Conservation (phyloP, 495 filamentous ascomycete species). For the Xylaria telfairii region DNA sequence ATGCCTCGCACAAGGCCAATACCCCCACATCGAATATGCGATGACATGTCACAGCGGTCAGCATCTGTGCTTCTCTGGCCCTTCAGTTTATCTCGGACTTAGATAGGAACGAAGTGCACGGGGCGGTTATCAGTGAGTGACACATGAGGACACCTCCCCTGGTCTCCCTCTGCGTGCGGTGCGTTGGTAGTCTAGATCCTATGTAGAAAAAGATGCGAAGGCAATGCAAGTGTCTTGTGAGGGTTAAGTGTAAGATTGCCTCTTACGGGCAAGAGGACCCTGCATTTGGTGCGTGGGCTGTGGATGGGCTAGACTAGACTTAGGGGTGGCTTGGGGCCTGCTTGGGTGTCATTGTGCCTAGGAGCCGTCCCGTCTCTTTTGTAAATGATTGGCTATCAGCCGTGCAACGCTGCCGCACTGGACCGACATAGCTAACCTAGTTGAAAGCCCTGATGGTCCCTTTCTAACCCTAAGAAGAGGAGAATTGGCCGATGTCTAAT, state of each 20-base stretch:
- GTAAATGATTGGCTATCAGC: slow-evolving; percentile 6
- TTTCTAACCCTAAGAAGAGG: slow-evolving; percentile 10
- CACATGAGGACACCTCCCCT: not conserved
- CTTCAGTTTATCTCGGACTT: not conserved
- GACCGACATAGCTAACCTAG: not conserved
- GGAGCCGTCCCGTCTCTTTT: not conserved
- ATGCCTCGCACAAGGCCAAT: not conserved
- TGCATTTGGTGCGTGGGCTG: slow-evolving; percentile 17
- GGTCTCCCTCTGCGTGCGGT: not conserved
- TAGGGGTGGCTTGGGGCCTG: not conserved
- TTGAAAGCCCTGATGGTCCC: slow-evolving; percentile 1
- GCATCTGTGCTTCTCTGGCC: not conserved
- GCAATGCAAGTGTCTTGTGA: not conserved
- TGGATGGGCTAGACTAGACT: slow-evolving; percentile 16
- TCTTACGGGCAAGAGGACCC: slow-evolving; percentile 16
- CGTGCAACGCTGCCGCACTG: not conserved
- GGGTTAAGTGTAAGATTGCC: slow-evolving; percentile 9
- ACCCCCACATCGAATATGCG: slow-evolving; percentile 5
- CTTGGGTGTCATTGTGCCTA: slow-evolving; percentile 8
- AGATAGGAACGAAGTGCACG: not conserved
- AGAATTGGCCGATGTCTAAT: not conserved
- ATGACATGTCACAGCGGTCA: slow-evolving; percentile 3
- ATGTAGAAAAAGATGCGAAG: not conserved
- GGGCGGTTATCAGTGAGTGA: not conserved
- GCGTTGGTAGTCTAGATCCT: not conserved